Conservation (phyloP, 768 basidiomycete species). For the Pholiota microspora region DNA sequence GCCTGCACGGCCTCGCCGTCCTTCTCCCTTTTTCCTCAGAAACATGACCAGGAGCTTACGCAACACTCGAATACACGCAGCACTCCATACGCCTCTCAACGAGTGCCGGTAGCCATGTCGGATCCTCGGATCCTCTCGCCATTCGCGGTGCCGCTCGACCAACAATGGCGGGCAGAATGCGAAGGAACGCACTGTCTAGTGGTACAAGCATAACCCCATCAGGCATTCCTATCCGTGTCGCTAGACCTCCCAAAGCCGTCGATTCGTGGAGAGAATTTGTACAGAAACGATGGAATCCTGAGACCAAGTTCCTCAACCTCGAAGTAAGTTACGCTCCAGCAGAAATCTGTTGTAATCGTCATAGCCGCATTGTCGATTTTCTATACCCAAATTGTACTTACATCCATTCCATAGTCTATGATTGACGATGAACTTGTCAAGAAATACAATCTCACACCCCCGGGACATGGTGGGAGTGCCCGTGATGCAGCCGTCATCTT, state of each 20-base stretch:
- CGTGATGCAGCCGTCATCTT: constrained; percentile 83
- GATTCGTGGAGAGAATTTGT: constrained; percentile 80
- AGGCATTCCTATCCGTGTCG: constrained; percentile 21
- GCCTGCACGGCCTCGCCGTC: constrained; percentile 33
- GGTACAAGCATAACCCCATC: constrained; percentile 14
- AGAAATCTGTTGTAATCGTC: not conserved
- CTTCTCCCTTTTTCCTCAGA: constrained; percentile 33
- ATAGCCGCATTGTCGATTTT: not conserved
- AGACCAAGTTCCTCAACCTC: constrained; percentile 72
- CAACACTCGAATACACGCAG: constrained; percentile 33
- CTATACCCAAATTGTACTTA: constrained; percentile 18
- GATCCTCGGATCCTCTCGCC: constrained; percentile 52
- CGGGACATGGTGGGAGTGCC: constrained; percentile 62
- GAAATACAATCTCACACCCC: constrained; percentile 67
- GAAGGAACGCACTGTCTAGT: constrained; percentile 52
- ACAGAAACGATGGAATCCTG: constrained; percentile 66
- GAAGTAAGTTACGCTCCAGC: constrained; percentile 59
- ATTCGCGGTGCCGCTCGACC: constrained; percentile 61
- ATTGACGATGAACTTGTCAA: constrained; percentile 73
- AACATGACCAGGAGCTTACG: constrained; percentile 35
- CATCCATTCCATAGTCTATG: constrained; percentile 56
- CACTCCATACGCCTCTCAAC: constrained; percentile 28
- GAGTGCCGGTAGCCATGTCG: constrained; percentile 27
- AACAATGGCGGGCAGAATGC: constrained; percentile 49
- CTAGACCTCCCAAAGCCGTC: constrained; percentile 39